Base-by-base conservation (phyloP, 768 basidiomycete genomes). In the Podaxis carcinomalis region DNA sequence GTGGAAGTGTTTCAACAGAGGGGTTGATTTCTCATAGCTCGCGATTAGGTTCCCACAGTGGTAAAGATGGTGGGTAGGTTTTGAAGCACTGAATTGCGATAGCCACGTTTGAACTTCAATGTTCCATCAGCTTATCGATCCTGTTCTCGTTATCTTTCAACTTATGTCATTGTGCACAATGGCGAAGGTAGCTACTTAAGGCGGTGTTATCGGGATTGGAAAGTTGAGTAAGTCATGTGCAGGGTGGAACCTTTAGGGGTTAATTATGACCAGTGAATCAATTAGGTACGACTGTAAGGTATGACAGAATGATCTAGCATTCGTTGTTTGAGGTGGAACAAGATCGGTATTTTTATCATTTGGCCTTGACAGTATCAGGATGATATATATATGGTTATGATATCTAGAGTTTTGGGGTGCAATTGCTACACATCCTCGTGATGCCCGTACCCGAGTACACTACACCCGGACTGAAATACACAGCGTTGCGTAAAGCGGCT, bases 341-440 rank as follows among this genome's bases (percentile, higher is more conserved):
- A 11, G 16, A 13, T 39, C 52, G 36, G 52, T 54, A 54, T 39
- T 40, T 54, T 54, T 54, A 54, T 39, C 35, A 11, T 25, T 49
- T 11, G 11, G 13, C 5, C 16, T 39, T 13, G 35, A 54, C 52
- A 21, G 19, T 36, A 37, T 36, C 21, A 54, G 13, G 21, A 23
- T 39, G 52, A 37, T 19, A 49, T 49, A 49, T 13, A 27, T 23
- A 11, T 36, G 32, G 4, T 11, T 23, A 35, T 23, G 42, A 49
- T 54, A 54, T 36, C 21, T 54, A 54, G n/a, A 54, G 52, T 54
- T 54, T 39, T 54, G 52, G 52, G 52, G 52, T 54, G 52, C 16
- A 11, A 49, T 49, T 54, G 51, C 51, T 23, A 14, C 19, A 1
- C 23, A 27, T 19, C 47, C 21, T 49, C 9, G 36, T 52, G 51